These are phyloP conservation scores for Canariomyces notabilis DNA, from an alignment of 2,329 filamentous ascomycete species.

Conservation along the genomic window DNA sequence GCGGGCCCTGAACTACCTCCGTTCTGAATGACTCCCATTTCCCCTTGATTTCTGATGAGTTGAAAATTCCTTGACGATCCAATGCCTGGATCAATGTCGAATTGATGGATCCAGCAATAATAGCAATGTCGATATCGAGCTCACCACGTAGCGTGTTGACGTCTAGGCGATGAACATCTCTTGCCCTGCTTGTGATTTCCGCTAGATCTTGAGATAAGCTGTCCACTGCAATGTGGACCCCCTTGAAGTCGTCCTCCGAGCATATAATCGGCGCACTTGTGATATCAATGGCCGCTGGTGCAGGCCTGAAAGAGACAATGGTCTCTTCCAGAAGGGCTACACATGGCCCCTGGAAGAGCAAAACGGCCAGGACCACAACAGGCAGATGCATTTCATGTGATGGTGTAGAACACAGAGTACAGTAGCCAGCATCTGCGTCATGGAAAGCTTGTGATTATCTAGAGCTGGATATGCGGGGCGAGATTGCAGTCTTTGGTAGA, in stretches of 20 bases:
- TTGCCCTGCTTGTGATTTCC: slow-evolving; percentile 21
- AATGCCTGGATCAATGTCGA: slow-evolving; percentile 45
- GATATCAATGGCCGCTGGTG: too few relatives aligned
- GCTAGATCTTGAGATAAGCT: slow-evolving; percentile 30
- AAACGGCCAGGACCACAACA: too few relatives aligned
- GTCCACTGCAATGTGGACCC: slow-evolving; percentile 32
- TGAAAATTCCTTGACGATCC: slow-evolving; percentile 40
- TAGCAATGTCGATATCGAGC: slow-evolving; percentile 29
- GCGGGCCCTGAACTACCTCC: slow-evolving; percentile 42
- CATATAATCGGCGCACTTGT: slow-evolving; percentile 30
- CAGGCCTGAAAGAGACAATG: too few relatives aligned
- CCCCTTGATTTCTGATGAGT: slow-evolving; percentile 43
- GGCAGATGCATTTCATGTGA: too few relatives aligned
- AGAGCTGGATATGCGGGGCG: too few relatives aligned
- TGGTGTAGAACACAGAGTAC: too few relatives aligned
- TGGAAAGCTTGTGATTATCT: too few relatives aligned
- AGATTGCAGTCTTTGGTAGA: too few relatives aligned
- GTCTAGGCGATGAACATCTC: slow-evolving; percentile 2
- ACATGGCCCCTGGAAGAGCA: too few relatives aligned
- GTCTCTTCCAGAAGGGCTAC: too few relatives aligned
- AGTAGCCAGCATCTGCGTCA: too few relatives aligned
- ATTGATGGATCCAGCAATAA: slow-evolving; percentile 49
- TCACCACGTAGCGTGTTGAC: slow-evolving; percentile 2
- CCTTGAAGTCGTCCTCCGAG: slow-evolving; percentile 29
- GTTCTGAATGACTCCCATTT: slow-evolving; percentile 56